Conservation (phyloP, 164 flowering plant genomes). For the Magnolia officinalis region DNA sequence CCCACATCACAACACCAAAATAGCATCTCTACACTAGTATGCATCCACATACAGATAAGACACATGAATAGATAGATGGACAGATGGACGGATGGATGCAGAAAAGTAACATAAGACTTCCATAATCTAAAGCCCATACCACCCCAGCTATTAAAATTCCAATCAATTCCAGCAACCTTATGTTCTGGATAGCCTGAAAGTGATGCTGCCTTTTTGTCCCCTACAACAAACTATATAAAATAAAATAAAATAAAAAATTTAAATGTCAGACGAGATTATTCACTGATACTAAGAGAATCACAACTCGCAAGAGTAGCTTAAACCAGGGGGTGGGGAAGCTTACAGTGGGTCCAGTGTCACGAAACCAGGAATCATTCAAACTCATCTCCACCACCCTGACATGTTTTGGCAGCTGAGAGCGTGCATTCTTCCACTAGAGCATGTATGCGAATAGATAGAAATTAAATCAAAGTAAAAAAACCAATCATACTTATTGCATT, state of each 20-base stretch:
- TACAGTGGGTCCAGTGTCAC: slow-evolving; percentile 94
- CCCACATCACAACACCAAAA: too few species aligned
- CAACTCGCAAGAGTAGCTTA: not conserved
- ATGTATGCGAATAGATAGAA: slow-evolving; percentile 3
- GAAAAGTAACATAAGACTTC: not conserved
- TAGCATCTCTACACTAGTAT: not conserved
- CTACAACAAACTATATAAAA: slow-evolving; percentile 56
- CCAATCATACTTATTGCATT: not conserved
- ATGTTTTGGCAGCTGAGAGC: slow-evolving; percentile 52
- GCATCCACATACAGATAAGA: not conserved
- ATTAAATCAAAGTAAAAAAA: not conserved
- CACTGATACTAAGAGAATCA: not conserved
- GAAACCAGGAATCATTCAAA: slow-evolving; percentile 91
- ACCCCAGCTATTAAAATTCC: slow-evolving; percentile 94
- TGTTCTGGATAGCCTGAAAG: slow-evolving; percentile 18
- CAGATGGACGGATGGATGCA: not conserved
- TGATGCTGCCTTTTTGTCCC: slow-evolving; percentile 22
- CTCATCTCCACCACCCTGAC: slow-evolving; percentile 86
- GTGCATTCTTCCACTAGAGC: slow-evolving; percentile 75
- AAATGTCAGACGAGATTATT: slow-evolving; percentile 9
- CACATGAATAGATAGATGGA: not conserved
- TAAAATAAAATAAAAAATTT: not conserved
- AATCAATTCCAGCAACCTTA: slow-evolving; percentile 82
- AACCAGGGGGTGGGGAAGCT: slow-evolving; percentile 22
- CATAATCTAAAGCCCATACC: slow-evolving; percentile 39